Conservation (phyloP, 345 rosid species). For the Murraya paniculata region DNA sequence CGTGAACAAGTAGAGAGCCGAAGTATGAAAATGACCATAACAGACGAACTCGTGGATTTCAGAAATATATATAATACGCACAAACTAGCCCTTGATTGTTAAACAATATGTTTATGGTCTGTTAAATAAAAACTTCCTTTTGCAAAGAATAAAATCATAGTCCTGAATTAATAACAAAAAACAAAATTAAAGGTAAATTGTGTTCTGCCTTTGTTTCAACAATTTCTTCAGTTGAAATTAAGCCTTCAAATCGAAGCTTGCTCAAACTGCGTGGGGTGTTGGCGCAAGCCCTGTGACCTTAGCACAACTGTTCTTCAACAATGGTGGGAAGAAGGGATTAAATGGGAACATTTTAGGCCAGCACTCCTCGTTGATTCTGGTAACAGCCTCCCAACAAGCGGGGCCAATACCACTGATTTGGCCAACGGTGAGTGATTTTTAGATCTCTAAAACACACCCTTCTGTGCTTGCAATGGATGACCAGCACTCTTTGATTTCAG, state of each 20-base stretch:
- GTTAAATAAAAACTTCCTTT: no score
- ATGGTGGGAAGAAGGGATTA: not conserved
- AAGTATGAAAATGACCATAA: no score
- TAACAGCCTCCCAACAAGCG: slow-evolving; percentile 1
- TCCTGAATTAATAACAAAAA: not conserved
- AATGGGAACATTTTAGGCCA: slow-evolving; percentile 10
- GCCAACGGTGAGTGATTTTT: not conserved
- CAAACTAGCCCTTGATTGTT: no score
- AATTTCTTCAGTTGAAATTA: not conserved
- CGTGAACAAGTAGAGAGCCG: no score
- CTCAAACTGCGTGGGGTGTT: not conserved
- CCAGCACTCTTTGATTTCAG: slow-evolving; percentile 4
- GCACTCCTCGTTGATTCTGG: not conserved
- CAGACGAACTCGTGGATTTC: no score
- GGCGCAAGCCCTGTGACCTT: not conserved
- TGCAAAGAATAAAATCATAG: no score
- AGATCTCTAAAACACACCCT: slow-evolving; percentile 1
- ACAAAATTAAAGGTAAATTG: not conserved
- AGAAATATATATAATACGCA: no score
- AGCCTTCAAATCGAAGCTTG: not conserved
- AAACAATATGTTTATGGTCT: no score
- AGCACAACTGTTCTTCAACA: not conserved
- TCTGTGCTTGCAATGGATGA: not conserved
- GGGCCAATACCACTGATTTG: not conserved
- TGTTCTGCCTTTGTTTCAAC: not conserved